Conservation (phyloP, 805 yeast species). For the Pichia exigua region DNA sequence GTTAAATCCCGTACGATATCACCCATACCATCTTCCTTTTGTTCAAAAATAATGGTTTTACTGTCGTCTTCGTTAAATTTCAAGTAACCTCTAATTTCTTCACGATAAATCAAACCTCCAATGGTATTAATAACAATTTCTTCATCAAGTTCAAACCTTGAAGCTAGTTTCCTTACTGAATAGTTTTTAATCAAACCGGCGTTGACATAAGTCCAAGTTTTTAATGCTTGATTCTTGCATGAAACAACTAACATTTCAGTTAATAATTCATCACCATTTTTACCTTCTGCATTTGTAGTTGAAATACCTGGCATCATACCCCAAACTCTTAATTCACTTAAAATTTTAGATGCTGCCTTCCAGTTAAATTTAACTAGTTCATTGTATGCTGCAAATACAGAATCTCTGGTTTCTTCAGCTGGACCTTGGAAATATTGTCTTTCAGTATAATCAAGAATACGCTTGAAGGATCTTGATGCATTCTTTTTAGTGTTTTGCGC, state of each 20-base stretch:
- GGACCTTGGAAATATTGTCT: constrained; percentile 96
- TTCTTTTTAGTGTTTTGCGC: constrained; percentile 11
- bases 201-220: constrained; percentile 87
- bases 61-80: constrained; percentile 58
- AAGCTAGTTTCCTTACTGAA: constrained; percentile 56
- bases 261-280: constrained; percentile 49
- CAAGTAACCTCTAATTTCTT: constrained; percentile 69
- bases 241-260: constrained; percentile 66
- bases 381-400: constrained; percentile 85
- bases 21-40: constrained; percentile 75
- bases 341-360: constrained; percentile 64
- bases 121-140: constrained; percentile 54
- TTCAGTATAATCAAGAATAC: constrained; percentile 86
- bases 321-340: constrained; percentile 81
- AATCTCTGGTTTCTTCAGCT: constrained; percentile 93
- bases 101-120: constrained; percentile 66
- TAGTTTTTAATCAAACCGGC: constrained; percentile 69
- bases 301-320: constrained; percentile 34
- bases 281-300: constrained; percentile 34
- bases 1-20: constrained; percentile 78
- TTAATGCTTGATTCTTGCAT: constrained; percentile 82
- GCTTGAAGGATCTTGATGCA: constrained; percentile 66
- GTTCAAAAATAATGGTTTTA: constrained; percentile 62
- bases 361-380: constrained; percentile 86
- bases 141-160: constrained; percentile 55